Evolutionary conservation across 1,139 yeast genomes (phyloP).

Genomic region (Kurtzmaniella quercitrusa): DNA sequence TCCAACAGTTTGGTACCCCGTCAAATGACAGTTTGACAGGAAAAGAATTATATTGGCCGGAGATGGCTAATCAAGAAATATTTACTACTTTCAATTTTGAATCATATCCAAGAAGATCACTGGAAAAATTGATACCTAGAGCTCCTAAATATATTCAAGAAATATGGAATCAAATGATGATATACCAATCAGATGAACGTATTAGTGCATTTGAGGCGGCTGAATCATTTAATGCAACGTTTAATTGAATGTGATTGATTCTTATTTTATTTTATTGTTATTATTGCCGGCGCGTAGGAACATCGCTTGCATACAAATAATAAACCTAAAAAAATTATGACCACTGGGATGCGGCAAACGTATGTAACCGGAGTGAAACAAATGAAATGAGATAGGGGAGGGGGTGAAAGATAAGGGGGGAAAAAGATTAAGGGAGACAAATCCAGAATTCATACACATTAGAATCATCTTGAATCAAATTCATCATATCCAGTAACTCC

Average conservation of each 20-base stretch:
- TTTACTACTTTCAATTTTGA: constrained; percentile 27
- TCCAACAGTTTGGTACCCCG: constrained; percentile 70
- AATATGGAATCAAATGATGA: constrained; percentile 69
- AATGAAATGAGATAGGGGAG: too few species aligned
- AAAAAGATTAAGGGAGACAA: too few species aligned
- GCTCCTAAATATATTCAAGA: constrained; percentile 15
- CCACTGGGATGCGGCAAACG: not conserved
- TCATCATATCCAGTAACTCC: too few species aligned
- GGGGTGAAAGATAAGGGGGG: too few species aligned
- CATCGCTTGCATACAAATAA: not conserved
- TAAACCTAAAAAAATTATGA: not conserved
- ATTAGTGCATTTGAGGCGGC: constrained; percentile 29
- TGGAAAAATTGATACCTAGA: constrained; percentile 22
- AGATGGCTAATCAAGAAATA: constrained; percentile 28
- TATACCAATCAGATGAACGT: constrained; percentile 69
- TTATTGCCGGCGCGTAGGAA: not conserved
- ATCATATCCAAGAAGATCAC: constrained; percentile 13
- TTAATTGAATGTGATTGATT: not conserved
- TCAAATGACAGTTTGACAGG: not conserved
- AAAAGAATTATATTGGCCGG: constrained; percentile 31
- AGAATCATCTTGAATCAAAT: too few species aligned
- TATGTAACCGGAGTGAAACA: too few species aligned
- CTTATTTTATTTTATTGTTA: not conserved
- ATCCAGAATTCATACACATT: too few species aligned
- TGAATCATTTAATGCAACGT: not conserved